Conservation (phyloP, 2,329 filamentous ascomycete genomes). For the Aspergillus luchuensis region DNA sequence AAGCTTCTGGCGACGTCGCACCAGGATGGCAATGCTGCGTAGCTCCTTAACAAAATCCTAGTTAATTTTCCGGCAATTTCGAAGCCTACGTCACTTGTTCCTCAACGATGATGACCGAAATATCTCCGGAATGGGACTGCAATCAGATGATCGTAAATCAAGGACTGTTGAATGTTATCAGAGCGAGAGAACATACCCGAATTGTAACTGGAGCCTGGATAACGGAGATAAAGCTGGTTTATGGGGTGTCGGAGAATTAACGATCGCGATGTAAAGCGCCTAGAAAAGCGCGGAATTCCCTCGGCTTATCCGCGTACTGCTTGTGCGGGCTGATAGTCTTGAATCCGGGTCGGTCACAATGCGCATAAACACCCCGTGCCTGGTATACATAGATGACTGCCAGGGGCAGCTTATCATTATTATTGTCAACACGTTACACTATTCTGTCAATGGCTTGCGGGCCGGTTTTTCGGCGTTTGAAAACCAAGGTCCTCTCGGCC, state of each 20-base stretch:
- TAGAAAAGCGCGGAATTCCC: neutral
- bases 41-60: no score
- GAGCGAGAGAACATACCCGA: no score
- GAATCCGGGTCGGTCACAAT: neutral
- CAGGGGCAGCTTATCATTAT: neutral
- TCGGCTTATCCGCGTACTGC: neutral
- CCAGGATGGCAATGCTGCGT: no score
- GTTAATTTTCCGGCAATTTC: no score
- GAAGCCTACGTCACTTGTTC: no score
- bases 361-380: neutral
- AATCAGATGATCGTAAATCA: no score
- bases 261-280: neutral
- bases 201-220: no score
- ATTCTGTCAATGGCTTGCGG: neutral
- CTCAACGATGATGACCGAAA: no score
- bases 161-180: no score
- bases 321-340: neutral
- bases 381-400: neutral
- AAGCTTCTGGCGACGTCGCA: no score
- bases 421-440: neutral
- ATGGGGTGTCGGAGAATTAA: neutral
- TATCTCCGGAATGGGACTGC: no score
- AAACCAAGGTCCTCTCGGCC: neutral
- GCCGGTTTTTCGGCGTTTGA: neutral
- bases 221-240: no score